Conservation (phyloP, 2,329 filamentous ascomycete genomes). For the Zalaria obscura region DNA sequence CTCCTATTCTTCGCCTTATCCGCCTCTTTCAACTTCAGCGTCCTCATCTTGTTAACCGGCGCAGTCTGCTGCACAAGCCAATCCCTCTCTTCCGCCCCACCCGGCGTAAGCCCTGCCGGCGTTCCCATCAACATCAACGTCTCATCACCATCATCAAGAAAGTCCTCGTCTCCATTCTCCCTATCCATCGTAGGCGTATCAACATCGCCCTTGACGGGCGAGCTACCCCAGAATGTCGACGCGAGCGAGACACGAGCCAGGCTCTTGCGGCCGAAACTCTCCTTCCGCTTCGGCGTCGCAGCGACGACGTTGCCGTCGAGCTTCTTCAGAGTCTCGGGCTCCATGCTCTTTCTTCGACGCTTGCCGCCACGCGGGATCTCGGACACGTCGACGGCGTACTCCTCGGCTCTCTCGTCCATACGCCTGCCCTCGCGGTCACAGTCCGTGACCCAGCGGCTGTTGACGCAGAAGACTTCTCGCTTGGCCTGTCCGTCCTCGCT, state of each 20-base stretch:
- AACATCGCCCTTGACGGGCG: constrained; percentile 3
- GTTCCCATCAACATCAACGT: constrained; percentile 16
- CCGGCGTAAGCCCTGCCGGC: constrained; percentile 12
- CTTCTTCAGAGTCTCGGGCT: constrained; percentile 17
- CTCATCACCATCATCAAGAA: constrained; percentile 8
- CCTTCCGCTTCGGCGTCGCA: constrained; percentile 6
- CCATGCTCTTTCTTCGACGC: constrained; percentile 21
- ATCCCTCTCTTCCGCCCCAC: constrained; percentile 9
- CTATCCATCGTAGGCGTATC: constrained; percentile 5
- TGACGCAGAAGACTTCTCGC: constrained; percentile 18
- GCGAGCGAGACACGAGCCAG: constrained; percentile 8
- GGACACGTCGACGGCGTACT: constrained; percentile 18
- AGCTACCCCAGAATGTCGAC: constrained; percentile 6
- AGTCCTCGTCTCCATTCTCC: constrained; percentile 11
- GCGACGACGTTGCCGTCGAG: constrained; percentile 18
- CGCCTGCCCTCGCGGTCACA: constrained; percentile 16
- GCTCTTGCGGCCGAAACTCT: constrained; percentile 5
- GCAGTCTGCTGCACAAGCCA: constrained; percentile 19
- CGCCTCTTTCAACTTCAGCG: constrained; percentile 13
- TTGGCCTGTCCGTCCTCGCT: constrained; percentile 9
- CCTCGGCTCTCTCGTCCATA: constrained; percentile 17
- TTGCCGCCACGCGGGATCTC: constrained; percentile 15
- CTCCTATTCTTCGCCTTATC: constrained; percentile 13
- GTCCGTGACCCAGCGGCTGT: constrained; percentile 22
- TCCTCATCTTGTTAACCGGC: constrained; percentile 17